Evolutionary conservation across 2,329 filamentous ascomycete species (phyloP).

Genomic region (Microdochium paspali): DNA sequence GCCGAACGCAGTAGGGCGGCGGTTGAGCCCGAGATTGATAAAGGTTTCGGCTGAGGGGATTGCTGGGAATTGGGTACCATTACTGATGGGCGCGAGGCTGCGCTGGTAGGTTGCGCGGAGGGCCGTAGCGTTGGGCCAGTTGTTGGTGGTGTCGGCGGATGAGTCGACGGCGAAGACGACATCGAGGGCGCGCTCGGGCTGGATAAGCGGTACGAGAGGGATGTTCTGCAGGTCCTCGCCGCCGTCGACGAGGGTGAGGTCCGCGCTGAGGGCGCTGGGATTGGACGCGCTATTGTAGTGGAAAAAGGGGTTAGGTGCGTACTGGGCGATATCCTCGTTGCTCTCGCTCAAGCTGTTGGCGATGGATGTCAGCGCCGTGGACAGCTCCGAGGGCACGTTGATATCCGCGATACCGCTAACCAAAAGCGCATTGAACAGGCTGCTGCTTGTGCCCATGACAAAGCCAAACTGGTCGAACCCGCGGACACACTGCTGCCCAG

Average conservation of each 20-base stretch:
- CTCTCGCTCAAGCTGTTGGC: conserved; percentile 27
- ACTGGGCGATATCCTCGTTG: conserved; percentile 66
- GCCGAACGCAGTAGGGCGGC: conserved; percentile 70
- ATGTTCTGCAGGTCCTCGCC: conserved; percentile 73
- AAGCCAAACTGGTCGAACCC: conserved; percentile 80
- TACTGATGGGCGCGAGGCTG: conserved; percentile 42
- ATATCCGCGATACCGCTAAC: conserved; percentile 47
- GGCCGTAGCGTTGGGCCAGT: conserved; percentile 71
- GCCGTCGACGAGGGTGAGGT: conserved; percentile 68
- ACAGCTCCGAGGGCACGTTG: conserved; percentile 38
- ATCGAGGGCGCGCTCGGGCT: conserved; percentile 62
- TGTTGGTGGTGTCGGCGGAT: conserved; percentile 62
- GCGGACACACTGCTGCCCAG: conserved; percentile 52
- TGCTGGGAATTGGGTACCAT: conserved; percentile 62
- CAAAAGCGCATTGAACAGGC: conserved; percentile 74
- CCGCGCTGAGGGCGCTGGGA: conserved; percentile 37
- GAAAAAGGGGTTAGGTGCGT: conserved; percentile 67
- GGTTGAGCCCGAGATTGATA: conserved; percentile 67
- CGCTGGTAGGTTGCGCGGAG: conserved; percentile 67
- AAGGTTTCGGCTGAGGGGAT: conserved; percentile 71
- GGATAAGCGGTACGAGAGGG: conserved; percentile 68
- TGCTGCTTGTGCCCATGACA: conserved; percentile 77
- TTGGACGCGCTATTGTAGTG: conserved; percentile 52
- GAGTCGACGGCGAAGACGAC: conserved; percentile 75
- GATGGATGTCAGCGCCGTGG: conserved; percentile 40